These are phyloP conservation scores for Sclerotinia trifoliorum DNA, from an alignment of 2,329 filamentous ascomycete genomes.

Conservation along the genomic window DNA sequence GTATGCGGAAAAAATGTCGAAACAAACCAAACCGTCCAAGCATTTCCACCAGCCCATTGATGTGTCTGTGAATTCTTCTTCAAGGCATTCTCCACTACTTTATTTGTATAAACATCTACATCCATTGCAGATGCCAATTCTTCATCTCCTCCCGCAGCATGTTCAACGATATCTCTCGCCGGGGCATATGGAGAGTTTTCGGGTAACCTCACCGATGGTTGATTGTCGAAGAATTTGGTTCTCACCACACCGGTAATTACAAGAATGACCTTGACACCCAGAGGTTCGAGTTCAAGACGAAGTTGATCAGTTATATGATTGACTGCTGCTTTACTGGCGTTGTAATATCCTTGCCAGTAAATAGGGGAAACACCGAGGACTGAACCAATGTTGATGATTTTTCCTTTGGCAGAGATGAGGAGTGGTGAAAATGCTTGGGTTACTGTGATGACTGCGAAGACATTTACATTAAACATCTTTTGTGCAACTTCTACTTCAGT, in stretches of 20 bases:
- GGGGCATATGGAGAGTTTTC: conserved; percentile 29
- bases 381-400: conserved; percentile 48
- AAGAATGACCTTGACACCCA: conserved; percentile 30
- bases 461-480: conserved; percentile 39
- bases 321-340: conserved; percentile 32
- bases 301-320: conserved; percentile 28
- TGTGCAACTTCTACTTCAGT: conserved; percentile 34
- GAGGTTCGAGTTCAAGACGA: conserved; percentile 30
- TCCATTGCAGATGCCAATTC: conserved; percentile 20
- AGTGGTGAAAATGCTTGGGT: conserved; percentile 39
- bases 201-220: conserved; percentile 24
- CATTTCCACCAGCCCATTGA: conserved; percentile 29
- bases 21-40: conserved; percentile 27
- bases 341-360: conserved; percentile 32
- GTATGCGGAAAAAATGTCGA: conserved; percentile 27
- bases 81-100: conserved; percentile 32
- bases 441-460: conserved; percentile 39
- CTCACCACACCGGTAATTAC: conserved; percentile 30
- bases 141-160: conserved; percentile 16
- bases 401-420: conserved; percentile 39
- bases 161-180: conserved; percentile 28
- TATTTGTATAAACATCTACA: conserved; percentile 28
- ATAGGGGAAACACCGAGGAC: conserved; percentile 27
- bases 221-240: conserved; percentile 32
- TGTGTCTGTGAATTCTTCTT: conserved; percentile 29